phyloP scores from a whole-genome alignment of 352 stramenopile genomes.

The Phytophthora multivora region DNA sequence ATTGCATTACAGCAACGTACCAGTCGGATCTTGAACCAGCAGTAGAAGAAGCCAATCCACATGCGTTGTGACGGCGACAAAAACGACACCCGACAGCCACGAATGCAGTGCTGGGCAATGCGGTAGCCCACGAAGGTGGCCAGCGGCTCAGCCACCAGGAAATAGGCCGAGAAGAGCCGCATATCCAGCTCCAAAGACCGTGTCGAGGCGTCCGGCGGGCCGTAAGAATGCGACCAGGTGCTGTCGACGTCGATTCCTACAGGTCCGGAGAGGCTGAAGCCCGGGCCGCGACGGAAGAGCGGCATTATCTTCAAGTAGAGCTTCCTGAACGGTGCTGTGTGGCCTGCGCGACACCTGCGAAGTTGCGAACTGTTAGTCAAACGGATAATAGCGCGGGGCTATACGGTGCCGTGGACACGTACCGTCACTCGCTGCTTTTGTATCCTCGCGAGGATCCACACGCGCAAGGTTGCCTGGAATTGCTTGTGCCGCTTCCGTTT shows the following conservation, averaged over 20 bases:
- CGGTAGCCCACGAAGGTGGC: conserved; percentile 81
- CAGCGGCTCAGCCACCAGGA: conserved; percentile 73
- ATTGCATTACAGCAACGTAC: conserved; percentile 31
- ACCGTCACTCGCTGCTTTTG: conserved; percentile 17
- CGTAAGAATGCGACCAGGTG: conserved; percentile 52
- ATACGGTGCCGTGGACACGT: conserved; percentile 16
- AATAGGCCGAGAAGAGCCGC: conserved; percentile 81
- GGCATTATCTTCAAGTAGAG: conserved; percentile 33
- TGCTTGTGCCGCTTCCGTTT: conserved; percentile 5
- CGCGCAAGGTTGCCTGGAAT: not conserved
- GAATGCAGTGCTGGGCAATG: conserved; percentile 81
- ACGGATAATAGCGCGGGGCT: conserved; percentile 13
- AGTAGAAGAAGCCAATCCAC: conserved; percentile 77
- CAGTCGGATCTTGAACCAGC: conserved; percentile 75
- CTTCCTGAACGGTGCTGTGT: not conserved
- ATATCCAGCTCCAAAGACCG: conserved; percentile 58
- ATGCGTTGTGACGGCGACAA: conserved; percentile 65
- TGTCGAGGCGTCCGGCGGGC: conserved; percentile 47
- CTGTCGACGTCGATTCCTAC: conserved; percentile 31
- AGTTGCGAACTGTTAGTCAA: conserved; percentile 12
- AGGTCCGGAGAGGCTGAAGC: conserved; percentile 42
- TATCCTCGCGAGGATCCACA: conserved; percentile 15
- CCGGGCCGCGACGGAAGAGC: conserved; percentile 65
- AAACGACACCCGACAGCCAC: conserved; percentile 66
- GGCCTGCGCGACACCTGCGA: conserved; percentile 1